These are phyloP conservation scores for Calonectria montana DNA, from an alignment of 2,329 filamentous ascomycete genomes.

Conservation along the genomic window DNA sequence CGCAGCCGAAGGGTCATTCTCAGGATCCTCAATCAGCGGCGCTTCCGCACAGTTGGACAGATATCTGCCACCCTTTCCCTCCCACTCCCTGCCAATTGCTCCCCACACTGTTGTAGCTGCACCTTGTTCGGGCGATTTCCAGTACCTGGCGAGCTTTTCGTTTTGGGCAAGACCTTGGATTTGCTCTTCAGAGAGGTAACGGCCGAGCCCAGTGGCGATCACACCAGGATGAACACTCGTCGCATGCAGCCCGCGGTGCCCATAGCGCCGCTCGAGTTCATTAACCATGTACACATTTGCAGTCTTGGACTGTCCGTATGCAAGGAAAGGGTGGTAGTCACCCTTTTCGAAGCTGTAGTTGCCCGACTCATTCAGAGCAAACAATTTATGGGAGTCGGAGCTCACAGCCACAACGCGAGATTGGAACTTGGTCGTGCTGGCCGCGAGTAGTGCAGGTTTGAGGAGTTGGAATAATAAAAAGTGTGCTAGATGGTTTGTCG, in stretches of 20 bases:
- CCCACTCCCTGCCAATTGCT: neutral
- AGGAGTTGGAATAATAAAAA: constrained; percentile 24
- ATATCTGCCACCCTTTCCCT: neutral
- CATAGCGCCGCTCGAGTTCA: neutral
- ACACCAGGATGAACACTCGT: neutral
- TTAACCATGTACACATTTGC: neutral
- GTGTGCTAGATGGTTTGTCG: constrained; percentile 21
- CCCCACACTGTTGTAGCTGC: neutral
- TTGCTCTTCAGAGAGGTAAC: neutral
- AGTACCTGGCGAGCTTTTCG: neutral
- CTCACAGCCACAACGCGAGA: constrained; percentile 15
- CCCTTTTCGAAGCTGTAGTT: neutral
- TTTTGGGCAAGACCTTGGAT: neutral
- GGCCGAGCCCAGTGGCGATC: neutral
- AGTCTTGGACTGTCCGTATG: neutral
- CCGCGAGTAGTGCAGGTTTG: constrained; percentile 11
- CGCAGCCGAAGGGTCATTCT: neutral
- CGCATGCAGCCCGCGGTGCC: neutral
- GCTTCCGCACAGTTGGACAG: neutral
- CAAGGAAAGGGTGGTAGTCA: neutral
- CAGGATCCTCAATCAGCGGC: neutral
- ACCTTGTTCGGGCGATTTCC: neutral
- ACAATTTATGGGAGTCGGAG: neutral
- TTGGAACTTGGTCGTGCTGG: neutral
- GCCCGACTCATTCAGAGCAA: neutral